A percentile compares a stretch with the other conserved stretches of the same genome.
Conservation (phyloP, 2,329 filamentous ascomycete genomes). For the Gaeumannomyces tritici region DNA sequence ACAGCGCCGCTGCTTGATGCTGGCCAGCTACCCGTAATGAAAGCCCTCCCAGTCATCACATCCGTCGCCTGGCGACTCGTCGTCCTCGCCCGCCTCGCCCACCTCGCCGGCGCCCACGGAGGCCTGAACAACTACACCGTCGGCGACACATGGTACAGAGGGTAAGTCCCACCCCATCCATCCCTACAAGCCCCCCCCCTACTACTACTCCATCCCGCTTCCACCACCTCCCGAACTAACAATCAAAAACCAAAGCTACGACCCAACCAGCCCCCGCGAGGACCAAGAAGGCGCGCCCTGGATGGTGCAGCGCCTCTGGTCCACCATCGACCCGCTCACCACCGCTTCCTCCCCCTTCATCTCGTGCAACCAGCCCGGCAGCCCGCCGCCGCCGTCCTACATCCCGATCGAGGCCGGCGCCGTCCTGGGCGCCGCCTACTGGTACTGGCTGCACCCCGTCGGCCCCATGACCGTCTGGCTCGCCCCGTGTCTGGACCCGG, state of each 20-base stretch:
- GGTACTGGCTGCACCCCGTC: conserved; percentile 30
- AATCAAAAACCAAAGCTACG: conserved; percentile 16
- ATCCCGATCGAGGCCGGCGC: conserved; percentile 26
- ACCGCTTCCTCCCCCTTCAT: conserved; percentile 19
- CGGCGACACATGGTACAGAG: conserved; percentile 28
- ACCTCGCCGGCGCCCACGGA: conserved; percentile 20
- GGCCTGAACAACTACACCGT: conserved; percentile 30
- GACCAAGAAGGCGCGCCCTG: conserved; percentile 25
- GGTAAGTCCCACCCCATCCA: too few relatives aligned
- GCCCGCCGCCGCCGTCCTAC: conserved; percentile 22
- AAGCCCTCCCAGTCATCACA: conserved; percentile 5
- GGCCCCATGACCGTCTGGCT: conserved; percentile 30
- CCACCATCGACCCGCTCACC: conserved; percentile 27
- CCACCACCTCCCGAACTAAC: too few relatives aligned
- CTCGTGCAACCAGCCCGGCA: conserved; percentile 26
- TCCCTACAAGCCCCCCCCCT: too few relatives aligned
- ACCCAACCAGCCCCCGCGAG: conserved; percentile 18
- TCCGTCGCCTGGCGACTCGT: conserved; percentile 12
- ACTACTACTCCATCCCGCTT: too few relatives aligned
- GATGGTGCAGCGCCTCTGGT: conserved; percentile 28
- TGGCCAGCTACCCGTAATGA: neutral
- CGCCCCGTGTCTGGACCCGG: conserved; percentile 21
- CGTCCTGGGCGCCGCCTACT: conserved; percentile 27
- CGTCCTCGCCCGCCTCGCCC: conserved; percentile 6
- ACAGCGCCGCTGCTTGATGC: neutral